phyloP scores from a whole-genome alignment of 2,329 filamentous ascomycete genomes.

The Onygena corvina region DNA sequence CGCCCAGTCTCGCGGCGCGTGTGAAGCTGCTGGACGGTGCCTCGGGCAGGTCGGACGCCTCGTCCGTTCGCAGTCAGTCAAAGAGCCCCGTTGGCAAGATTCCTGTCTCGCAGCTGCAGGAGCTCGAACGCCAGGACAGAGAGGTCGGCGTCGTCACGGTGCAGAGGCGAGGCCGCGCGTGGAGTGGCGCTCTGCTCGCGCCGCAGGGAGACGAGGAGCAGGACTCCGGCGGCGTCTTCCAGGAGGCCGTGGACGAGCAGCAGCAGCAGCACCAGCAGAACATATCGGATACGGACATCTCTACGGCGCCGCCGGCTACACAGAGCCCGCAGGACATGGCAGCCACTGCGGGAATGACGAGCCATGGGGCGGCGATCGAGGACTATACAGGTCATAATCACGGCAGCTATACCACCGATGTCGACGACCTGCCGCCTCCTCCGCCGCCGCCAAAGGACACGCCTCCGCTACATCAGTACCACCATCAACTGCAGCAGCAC shows the following conservation, averaged over 20 bases:
- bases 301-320: background rate
- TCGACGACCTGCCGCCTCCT: slow-evolving; percentile 25
- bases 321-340: slow-evolving; percentile 8
- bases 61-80: slow-evolving; percentile 18
- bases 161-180: slow-evolving; percentile 28
- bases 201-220: slow-evolving; percentile 12
- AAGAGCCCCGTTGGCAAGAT: slow-evolving; percentile 29
- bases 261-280: background rate
- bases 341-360: slow-evolving; percentile 7
- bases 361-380: slow-evolving; percentile 14
- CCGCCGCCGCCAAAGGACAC: slow-evolving; percentile 29
- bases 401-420: too few species aligned
- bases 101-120: slow-evolving; percentile 31
- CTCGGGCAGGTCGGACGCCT: slow-evolving; percentile 15
- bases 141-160: slow-evolving; percentile 30
- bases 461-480: slow-evolving; percentile 18
- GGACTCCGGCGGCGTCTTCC: slow-evolving; percentile 9
- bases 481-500: slow-evolving; percentile 13
- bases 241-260: background rate
- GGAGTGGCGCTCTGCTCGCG: slow-evolving; percentile 19
- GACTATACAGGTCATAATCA: slow-evolving; percentile 20
- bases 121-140: slow-evolving; percentile 30
- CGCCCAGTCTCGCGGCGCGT: slow-evolving; percentile 32
- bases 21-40: slow-evolving; percentile 33
- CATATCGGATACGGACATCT: background rate